A percentile compares a stretch with the other conserved stretches of the same genome.
Evolutionary conservation across 192 early-diverging fungal species (phyloP).

Genomic region (Coemansia erecta): DNA sequence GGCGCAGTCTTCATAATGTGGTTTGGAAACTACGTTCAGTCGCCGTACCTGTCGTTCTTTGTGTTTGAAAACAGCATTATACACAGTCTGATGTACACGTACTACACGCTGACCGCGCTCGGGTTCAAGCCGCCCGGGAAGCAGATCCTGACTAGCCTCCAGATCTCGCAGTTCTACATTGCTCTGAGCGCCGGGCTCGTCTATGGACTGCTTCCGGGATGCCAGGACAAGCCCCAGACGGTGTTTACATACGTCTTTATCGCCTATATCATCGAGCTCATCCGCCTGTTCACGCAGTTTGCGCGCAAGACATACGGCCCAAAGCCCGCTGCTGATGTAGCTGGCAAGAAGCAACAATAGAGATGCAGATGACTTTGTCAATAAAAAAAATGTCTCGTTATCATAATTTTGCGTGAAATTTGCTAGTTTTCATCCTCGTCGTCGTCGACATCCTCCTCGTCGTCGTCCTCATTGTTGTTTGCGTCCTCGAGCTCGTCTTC

Average conservation of each 20-base stretch:
- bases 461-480: not conserved
- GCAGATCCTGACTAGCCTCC: conserved; percentile 74
- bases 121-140: conserved; percentile 78
- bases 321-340: not conserved
- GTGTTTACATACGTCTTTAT: conserved; percentile 67
- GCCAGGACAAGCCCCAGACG: conserved; percentile 53
- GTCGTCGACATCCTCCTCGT: not conserved
- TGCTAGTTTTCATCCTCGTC: not conserved
- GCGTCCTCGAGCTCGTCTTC: not conserved
- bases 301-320: conserved; percentile 65
- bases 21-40: conserved; percentile 71
- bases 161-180: conserved; percentile 83
- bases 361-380: not conserved
- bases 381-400: not conserved
- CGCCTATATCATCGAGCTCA: conserved; percentile 71
- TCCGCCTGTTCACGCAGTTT: conserved; percentile 80
- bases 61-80: conserved; percentile 81
- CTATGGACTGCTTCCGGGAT: conserved; percentile 63
- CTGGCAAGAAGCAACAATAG: conserved; percentile 14
- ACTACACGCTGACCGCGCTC: conserved; percentile 75
- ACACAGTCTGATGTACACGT: conserved; percentile 85
- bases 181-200: conserved; percentile 61
- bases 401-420: not conserved
- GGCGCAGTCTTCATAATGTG: conserved; percentile 88
- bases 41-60: conserved; percentile 82